phyloP scores from a whole-genome alignment of 805 yeast genomes.

The Suhomyces xylopsoci region DNA sequence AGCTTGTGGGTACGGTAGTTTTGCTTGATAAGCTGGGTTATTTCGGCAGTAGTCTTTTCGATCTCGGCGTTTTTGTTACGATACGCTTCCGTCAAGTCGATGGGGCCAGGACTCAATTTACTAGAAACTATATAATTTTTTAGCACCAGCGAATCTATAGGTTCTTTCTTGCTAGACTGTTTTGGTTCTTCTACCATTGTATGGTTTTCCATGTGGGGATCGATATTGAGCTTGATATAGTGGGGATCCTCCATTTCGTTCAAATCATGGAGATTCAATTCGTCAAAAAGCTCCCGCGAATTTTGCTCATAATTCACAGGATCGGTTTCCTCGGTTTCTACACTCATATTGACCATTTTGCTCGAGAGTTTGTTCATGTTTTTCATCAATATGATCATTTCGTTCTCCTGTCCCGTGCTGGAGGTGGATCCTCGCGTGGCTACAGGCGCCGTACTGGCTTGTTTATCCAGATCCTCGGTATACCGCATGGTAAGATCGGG shows the following conservation, averaged over 20 bases:
- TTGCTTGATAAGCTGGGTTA: conserved; percentile 46
- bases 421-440: not conserved
- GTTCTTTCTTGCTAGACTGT: conserved; percentile 6
- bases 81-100: conserved; percentile 29
- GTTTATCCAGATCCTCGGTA: conserved; percentile 37
- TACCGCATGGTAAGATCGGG: conserved; percentile 89
- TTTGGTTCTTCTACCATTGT: conserved; percentile 11
- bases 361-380: conserved; percentile 88
- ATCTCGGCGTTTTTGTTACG: conserved; percentile 30
- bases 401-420: conserved; percentile 40
- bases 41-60: conserved; percentile 43
- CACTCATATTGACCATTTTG: conserved; percentile 57
- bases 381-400: conserved; percentile 70
- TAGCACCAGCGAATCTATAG: conserved; percentile 16
- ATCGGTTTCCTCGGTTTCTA: not conserved
- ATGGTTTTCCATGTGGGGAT: conserved; percentile 16
- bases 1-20: conserved; percentile 54
- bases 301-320: conserved; percentile 27
- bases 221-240: conserved; percentile 49
- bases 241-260: conserved; percentile 46
- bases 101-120: conserved; percentile 12
- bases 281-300: conserved; percentile 28
- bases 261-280: conserved; percentile 50
- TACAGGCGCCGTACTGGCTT: not conserved
- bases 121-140: conserved; percentile 16